phyloP scores from a whole-genome alignment of 768 basidiomycete genomes.

The Chlorophyllum brunneum region DNA sequence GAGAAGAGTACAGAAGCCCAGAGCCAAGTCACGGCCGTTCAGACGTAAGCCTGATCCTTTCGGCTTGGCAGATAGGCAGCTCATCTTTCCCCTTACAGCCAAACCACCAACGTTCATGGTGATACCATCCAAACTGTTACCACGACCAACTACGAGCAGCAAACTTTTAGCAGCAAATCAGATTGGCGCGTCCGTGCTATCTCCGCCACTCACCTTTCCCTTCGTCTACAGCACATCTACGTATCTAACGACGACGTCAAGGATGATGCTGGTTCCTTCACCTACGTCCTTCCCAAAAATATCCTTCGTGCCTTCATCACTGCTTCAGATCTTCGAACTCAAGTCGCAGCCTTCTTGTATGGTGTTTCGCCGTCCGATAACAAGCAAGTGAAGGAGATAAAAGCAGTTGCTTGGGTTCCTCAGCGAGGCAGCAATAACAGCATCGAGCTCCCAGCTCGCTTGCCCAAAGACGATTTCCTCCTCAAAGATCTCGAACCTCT shows the following conservation, averaged over 20 bases:
- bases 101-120: slow-evolving; percentile 97
- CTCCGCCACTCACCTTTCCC: slow-evolving; percentile 91
- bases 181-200: slow-evolving; percentile 99
- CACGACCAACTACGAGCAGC: slow-evolving; percentile 97
- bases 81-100: slow-evolving; percentile 33
- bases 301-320: slow-evolving; percentile 91
- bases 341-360: slow-evolving; percentile 92
- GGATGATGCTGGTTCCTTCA: slow-evolving; percentile 92
- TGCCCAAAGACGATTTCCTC: slow-evolving; percentile 93
- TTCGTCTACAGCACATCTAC: slow-evolving; percentile 97
- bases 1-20: slow-evolving; percentile 96
- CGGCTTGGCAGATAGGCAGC: background rate
- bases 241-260: slow-evolving; percentile 99
- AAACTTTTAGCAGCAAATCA: slow-evolving; percentile 98
- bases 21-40: slow-evolving; percentile 91
- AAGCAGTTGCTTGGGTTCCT: slow-evolving; percentile 96
- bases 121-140: slow-evolving; percentile 95
- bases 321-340: slow-evolving; percentile 91
- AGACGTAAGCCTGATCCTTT: slow-evolving; percentile 56
- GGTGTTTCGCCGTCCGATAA: slow-evolving; percentile 93
- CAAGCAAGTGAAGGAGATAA: slow-evolving; percentile 98
- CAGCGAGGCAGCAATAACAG: slow-evolving; percentile 95
- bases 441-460: slow-evolving; percentile 83
- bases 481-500: slow-evolving; percentile 93
- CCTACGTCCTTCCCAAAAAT: slow-evolving; percentile 97